These are phyloP conservation scores for Pythium chondricola DNA, from an alignment of 352 stramenopile species.

Conservation along the genomic window DNA sequence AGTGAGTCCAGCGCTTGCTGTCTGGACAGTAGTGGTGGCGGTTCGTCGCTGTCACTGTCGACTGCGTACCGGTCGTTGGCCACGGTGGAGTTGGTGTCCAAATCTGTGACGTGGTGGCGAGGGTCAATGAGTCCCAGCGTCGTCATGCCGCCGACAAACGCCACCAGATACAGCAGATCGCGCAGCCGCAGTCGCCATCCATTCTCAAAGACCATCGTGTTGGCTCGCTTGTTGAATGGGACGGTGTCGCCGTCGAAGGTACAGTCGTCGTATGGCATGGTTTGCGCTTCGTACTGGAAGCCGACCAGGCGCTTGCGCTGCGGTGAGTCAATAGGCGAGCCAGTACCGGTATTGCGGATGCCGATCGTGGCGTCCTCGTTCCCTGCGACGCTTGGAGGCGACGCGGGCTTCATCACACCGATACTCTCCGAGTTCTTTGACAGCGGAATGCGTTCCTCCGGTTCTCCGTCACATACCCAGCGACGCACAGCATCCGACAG, in stretches of 20 bases:
- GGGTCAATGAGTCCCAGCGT: conserved; percentile 7
- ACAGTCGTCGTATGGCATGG: neutral
- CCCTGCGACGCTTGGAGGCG: conserved; percentile 1
- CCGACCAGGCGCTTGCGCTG: conserved; percentile 3
- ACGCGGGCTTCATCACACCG: too few species aligned
- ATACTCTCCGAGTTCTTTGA: too few species aligned
- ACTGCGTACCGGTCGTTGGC: conserved; percentile 1
- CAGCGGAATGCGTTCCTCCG: neutral
- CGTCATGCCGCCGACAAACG: neutral
- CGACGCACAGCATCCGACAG: too few species aligned
- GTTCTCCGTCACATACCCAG: too few species aligned
- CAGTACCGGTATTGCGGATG: neutral
- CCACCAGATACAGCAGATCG: conserved; percentile 7
- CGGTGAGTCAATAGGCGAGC: too few species aligned
- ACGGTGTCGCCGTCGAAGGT: too few species aligned
- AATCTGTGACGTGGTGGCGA: neutral
- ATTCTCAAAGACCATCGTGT: conserved; percentile 3
- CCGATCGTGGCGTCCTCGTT: neutral
- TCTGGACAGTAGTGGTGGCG: neutral
- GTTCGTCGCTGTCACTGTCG: conserved; percentile 9
- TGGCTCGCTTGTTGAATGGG: too few species aligned
- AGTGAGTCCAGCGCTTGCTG: conserved; percentile 10
- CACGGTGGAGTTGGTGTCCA: neutral
- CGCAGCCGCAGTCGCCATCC: conserved; percentile 10
- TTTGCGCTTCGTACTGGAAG: too few species aligned